A percentile compares a stretch with the other conserved stretches of the same genome.
Conservation (phyloP, 2,329 filamentous ascomycete genomes). For the Acarospora socialis region DNA sequence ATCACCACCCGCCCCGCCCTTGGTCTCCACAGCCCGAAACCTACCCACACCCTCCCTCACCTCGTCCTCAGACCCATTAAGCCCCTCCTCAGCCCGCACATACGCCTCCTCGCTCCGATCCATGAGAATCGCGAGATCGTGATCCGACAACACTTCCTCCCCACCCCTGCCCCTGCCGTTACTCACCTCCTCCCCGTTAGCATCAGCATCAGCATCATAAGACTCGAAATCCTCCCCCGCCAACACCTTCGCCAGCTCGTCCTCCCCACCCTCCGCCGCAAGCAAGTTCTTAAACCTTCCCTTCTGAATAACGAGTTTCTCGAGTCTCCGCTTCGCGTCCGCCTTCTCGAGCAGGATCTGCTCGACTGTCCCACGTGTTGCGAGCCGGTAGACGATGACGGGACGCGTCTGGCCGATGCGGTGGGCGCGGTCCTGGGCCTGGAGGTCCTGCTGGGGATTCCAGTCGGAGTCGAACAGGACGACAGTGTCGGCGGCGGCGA, state of each 20-base stretch:
- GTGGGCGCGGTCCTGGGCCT: conserved; percentile 90
- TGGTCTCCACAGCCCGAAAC: conserved; percentile 74
- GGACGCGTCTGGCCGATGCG: conserved; percentile 86
- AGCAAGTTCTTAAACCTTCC: conserved; percentile 62
- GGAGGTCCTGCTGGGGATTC: conserved; percentile 94
- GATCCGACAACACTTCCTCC: conserved; percentile 55
- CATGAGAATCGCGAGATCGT: conserved; percentile 63
- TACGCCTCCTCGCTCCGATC: conserved; percentile 59
- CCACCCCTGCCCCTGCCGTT: conserved; percentile 34
- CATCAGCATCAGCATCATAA: conserved; percentile 35
- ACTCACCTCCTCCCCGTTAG: conserved; percentile 16
- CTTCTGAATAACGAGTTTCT: conserved; percentile 92
- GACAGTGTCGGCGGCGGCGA: conserved; percentile 81
- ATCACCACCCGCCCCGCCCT: conserved; percentile 34
- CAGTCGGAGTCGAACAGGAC: conserved; percentile 83
- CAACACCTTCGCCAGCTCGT: conserved; percentile 46
- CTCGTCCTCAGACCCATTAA: conserved; percentile 54
- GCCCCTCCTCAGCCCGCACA: conserved; percentile 60
- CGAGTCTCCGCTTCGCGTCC: conserved; percentile 78
- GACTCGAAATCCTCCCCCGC: conserved; percentile 57
- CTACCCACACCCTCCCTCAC: conserved; percentile 29
- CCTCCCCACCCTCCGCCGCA: conserved; percentile 27
- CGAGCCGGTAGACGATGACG: conserved; percentile 85
- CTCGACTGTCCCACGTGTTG: conserved; percentile 86
- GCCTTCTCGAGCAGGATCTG: conserved; percentile 74